Evolutionary conservation across 345 rosid genomes (phyloP), one percentile per base, ranked within the genome.

Genomic region (Cardamine chenopodiifolia): DNA sequence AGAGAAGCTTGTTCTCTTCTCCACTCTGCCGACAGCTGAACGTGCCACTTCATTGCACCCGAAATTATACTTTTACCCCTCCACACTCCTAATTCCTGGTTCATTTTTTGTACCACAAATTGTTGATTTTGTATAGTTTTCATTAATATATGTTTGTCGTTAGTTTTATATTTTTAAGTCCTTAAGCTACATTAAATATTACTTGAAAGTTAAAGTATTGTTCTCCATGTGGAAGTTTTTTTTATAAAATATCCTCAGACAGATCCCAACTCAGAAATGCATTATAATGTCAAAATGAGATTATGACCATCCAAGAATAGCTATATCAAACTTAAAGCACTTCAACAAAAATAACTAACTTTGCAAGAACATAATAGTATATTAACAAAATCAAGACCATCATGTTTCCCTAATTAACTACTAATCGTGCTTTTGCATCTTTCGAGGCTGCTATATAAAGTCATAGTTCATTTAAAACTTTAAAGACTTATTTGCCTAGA

Each of bases 51-150:
- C 48, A 56, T 68, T 39, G 2, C 29, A 20, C 18, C 26, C 14
- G 22, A 62, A 76, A 76, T 76, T 76, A 70, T 68, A 55, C 8
- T 76, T 76, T 70, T 69, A 70, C 80, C 80, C 79, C 75, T 68
- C 72, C 47, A 44, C 29, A 59, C 37, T 58, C 67, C 66, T 55
- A 45, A 63, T 26, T 7, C 23, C 32, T 62, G 48, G 12, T 60
- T 5, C 12, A 56, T 56, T 20, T 20, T 57, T 32, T 4, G 15
- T 57, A 58, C 37, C 64, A 59, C 45, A 31, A 60, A 13, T 37
- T 35, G 9, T 12, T 59, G 29, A 12, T 35, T 60, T 37, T 35
- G 29, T 20, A 5, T 56, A 1, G 7, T 56, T 56, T 54, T 55
- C 0, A 55, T 8, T 31, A 29, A 17, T 15, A 15, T 13, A 53